Conservation (phyloP, 371 early-diverging fungal species). For the Dipsacomyces acuminosporus region DNA sequence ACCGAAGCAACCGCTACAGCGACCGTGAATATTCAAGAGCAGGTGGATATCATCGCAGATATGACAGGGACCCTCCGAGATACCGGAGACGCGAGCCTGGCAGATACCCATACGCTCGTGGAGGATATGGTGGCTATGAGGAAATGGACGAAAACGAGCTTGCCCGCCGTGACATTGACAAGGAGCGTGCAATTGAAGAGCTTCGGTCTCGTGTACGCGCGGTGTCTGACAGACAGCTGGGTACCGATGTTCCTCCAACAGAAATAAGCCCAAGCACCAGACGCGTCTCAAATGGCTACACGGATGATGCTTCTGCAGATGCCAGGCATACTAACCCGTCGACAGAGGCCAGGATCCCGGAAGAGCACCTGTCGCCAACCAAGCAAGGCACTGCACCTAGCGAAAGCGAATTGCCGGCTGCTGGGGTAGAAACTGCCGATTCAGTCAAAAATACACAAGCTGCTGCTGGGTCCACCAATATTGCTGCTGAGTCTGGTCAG, state of each 20-base stretch:
- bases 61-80: slow-evolving; percentile 27
- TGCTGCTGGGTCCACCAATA: background rate
- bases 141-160: slow-evolving; percentile 14
- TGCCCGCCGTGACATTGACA: slow-evolving; percentile 25
- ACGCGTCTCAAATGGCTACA: no score
- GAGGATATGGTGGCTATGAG: slow-evolving; percentile 11
- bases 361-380: no score
- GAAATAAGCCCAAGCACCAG: no score
- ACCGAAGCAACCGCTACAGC: slow-evolving; percentile 14
- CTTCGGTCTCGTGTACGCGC: slow-evolving; percentile 35
- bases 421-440: background rate
- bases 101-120: slow-evolving; percentile 16
- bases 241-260: no score
- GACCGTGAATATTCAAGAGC: slow-evolving; percentile 16
- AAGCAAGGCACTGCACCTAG: no score
- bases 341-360: no score
- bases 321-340: no score
- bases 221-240: no score
- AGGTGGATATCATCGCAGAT: slow-evolving; percentile 17
- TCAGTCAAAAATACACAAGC: background rate
- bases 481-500: background rate
- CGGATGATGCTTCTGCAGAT: no score
- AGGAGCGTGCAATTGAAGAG: slow-evolving; percentile 41
- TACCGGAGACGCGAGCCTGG: slow-evolving; percentile 32
- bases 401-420: no score